Evolutionary conservation across 148 eudicot genomes (phyloP), one percentile per base, ranked within the genome.

Genomic region (Vaccinium corymbosum): DNA sequence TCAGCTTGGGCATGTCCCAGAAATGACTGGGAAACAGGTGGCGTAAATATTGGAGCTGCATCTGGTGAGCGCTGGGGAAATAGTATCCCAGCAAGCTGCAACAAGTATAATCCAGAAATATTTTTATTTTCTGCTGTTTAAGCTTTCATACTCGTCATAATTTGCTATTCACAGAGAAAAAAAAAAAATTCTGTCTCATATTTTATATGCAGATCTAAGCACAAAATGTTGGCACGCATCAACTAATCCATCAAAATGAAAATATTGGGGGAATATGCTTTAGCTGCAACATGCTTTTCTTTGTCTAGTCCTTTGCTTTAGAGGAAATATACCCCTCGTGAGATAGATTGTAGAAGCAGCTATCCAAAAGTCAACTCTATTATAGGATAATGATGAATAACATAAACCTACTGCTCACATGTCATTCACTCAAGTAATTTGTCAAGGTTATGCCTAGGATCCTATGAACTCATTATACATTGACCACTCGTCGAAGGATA

Each of bases 41-140:
- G 99, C 66, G 98, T 92, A 83, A 90, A 85, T 77, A 97, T 89
- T 38, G 97, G 97, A 72, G 91, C 95, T 72, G 94, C 50, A 88
- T 87, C 89, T 4, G 81, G 83, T 76, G 95, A 87, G 15, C 97
- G 97, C 83, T 84, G 90, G 49, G 99, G 98, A 88, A 97, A 97
- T 49, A 86, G 87, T 66, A 92, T 90, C 52, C 99, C 99, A 84
- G 50, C 88, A 66, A 93, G 92, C 98, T 97, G 95, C 83, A 83
- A 86, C 16, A 62, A 81, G 7, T 10, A 85, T 25, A 66, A n/a
- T 62, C 12, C 68, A 20, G 27, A 62, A 62, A 62, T 20, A 25
- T 7, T n/a, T n/a, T 62, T 61, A 61, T 8, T 22, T 61, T 61
- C 8, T 20, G 7, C n/a, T 20, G 10, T 20, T 61, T 61, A 20